phyloP scores from a whole-genome alignment of 139 green algal species.

The Tetradesmus obliquus region DNA sequence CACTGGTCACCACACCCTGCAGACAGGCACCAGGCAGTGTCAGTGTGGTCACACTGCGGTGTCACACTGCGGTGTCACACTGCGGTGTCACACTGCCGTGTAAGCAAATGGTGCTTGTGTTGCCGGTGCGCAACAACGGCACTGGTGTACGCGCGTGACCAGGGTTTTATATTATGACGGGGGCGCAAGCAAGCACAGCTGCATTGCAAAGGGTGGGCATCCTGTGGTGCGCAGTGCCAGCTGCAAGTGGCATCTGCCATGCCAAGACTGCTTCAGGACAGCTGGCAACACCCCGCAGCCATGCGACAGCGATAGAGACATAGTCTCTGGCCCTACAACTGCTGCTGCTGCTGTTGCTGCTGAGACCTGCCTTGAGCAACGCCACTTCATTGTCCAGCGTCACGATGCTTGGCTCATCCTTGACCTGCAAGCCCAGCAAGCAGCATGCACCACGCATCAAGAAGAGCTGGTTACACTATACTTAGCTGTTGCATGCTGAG shows the following conservation, averaged over 20 bases:
- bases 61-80: not conserved
- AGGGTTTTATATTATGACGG: not conserved
- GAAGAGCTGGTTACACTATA: no score
- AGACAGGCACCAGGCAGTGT: not conserved
- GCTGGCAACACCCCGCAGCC: not conserved
- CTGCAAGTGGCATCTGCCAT: not conserved
- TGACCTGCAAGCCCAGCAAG: not conserved
- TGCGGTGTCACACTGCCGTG: no score
- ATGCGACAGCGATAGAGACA: not conserved
- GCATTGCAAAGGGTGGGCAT: not conserved
- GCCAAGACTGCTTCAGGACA: not conserved
- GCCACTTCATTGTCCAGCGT: not conserved
- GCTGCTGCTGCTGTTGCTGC: not conserved
- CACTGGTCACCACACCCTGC: slow-evolving; percentile 53
- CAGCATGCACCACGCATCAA: not conserved
- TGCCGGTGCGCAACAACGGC: no score
- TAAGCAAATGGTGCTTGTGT: no score
- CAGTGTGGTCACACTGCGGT: no score
- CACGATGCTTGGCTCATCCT: not conserved
- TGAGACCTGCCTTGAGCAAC: slow-evolving; percentile 19
- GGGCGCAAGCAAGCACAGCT: not conserved
- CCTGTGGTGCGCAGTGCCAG: not conserved
- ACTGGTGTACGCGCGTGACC: no score
- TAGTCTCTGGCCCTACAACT: not conserved
- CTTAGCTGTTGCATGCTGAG: no score